A percentile compares a stretch with the other conserved stretches of the same genome.
Evolutionary conservation across 345 rosid species (phyloP).

Genomic region (Triadica sebifera): DNA sequence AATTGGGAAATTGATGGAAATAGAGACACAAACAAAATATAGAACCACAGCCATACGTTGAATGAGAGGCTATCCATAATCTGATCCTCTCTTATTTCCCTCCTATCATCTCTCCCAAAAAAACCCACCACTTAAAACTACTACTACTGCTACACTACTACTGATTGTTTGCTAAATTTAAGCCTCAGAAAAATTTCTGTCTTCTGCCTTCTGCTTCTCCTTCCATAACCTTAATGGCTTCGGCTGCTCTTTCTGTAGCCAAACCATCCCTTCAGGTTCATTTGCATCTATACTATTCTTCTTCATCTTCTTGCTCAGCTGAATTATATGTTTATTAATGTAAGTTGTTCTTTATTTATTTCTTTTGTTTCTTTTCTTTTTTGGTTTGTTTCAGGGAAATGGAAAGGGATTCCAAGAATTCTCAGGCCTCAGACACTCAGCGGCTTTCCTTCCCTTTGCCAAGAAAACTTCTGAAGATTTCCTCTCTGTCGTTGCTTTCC

Average conservation of each 20-base stretch:
- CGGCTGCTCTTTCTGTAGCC: slow-evolving; percentile 85
- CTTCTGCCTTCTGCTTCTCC: not conserved
- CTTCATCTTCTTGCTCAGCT: not conserved
- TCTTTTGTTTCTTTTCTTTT: no score
- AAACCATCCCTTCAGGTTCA: slow-evolving; percentile 58
- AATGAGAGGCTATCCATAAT: slow-evolving; percentile 78
- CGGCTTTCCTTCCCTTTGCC: slow-evolving; percentile 57
- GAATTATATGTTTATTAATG: not conserved
- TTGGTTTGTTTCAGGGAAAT: slow-evolving; percentile 37
- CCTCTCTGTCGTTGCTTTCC: slow-evolving; percentile 60
- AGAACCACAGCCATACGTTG: slow-evolving; percentile 49
- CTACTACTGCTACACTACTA: not conserved
- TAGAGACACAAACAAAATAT: slow-evolving; percentile 26
- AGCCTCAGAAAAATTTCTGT: not conserved
- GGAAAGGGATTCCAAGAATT: slow-evolving; percentile 71
- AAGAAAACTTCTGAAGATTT: slow-evolving; percentile 72
- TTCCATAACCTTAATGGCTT: slow-evolving; percentile 53
- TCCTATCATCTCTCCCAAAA: slow-evolving; percentile 8
- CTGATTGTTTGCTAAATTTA: not conserved
- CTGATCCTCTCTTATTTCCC: slow-evolving; percentile 57
- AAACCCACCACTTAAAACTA: not conserved
- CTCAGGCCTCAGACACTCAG: slow-evolving; percentile 68
- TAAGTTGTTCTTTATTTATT: not conserved
- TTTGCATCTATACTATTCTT: not conserved
- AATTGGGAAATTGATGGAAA: slow-evolving; percentile 7